Evolutionary conservation across 2,329 filamentous ascomycete species (phyloP), one percentile per base, ranked within the genome.

Genomic region (Capronia americana): DNA sequence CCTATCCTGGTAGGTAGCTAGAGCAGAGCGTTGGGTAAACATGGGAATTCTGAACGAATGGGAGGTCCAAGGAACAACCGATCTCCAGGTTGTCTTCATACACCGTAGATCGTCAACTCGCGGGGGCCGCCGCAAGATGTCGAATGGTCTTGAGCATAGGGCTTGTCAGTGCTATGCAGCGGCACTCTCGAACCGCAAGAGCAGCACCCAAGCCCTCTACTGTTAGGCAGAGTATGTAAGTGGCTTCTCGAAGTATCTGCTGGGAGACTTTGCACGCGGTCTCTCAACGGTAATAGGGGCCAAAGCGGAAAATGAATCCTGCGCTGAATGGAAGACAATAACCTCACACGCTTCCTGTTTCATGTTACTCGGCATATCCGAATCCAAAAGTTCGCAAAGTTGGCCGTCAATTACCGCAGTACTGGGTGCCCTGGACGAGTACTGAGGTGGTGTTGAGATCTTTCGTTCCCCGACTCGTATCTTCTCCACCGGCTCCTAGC

Each of bases 401-500:
- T 41, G 38, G 12, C 12, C 12, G 12, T 41, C 14, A 17, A 41
- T 5, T 41, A n/a, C 38, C 14, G 4, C 17, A n/a, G 14, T n/a
- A 17, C 38, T n/a, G 38, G 17, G 38, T 44, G 2, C 38, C 17
- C 17, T 10, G 32, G 28, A 30, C 28, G 28, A 17, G 14, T 44
- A n/a, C 38, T 4, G 38, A 6, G 38, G 38, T n/a, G 38, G 1
- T n/a, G 38, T 44, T 17, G 17, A 20, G n/a, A 44, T 44, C 34
- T 41, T 41, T 41, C 34, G 34, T 41, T 30, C 56, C 41, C 56
- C 38, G 56, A 28, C 23, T 24, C 56, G 32, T 57, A 28, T 48
- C 57, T 32, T 20, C 46, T 34, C 38, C 41, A 50, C 57, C 26
- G 48, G 24, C 48, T 51, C 26, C 24, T 51, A 50, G 41, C 20